These are phyloP conservation scores for Circinella minor DNA, from an alignment of 371 early-diverging fungal genomes.

Conservation along the genomic window DNA sequence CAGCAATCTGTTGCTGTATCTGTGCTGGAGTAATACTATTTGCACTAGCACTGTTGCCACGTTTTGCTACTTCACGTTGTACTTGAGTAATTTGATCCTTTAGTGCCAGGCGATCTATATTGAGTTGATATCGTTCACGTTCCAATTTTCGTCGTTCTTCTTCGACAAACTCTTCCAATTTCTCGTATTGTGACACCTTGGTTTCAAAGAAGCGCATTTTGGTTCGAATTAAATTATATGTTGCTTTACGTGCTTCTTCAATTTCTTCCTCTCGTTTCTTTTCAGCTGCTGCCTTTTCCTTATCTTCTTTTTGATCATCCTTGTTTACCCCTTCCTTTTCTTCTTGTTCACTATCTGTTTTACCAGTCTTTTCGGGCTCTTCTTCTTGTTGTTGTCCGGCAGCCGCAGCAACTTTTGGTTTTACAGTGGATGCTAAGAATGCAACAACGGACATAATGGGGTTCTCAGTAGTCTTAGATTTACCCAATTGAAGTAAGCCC, in stretches of 20 bases:
- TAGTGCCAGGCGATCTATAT: conserved; percentile 70
- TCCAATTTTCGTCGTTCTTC: conserved; percentile 83
- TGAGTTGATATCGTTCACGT: conserved; percentile 78
- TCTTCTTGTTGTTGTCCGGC: conserved; percentile 52
- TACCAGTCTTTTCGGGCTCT: neutral
- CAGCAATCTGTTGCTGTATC: conserved; percentile 43
- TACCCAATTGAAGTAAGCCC: conserved; percentile 56
- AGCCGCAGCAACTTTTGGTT: conserved; percentile 90
- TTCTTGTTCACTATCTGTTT: neutral
- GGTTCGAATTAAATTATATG: conserved; percentile 70
- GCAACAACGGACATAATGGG: conserved; percentile 96
- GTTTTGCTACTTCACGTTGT: conserved; percentile 50
- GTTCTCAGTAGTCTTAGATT: conserved; percentile 76
- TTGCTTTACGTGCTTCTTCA: conserved; percentile 23
- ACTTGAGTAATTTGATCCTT: conserved; percentile 52
- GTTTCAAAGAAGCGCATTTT: conserved; percentile 80
- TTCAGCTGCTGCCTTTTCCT: conserved; percentile 1
- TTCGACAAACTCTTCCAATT: conserved; percentile 71
- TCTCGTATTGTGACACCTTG: conserved; percentile 85
- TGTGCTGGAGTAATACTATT: conserved; percentile 50
- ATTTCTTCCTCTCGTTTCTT: conserved; percentile 19
- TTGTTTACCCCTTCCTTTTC: too few relatives aligned
- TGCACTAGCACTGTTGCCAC: conserved; percentile 27
- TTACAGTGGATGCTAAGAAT: conserved; percentile 93
- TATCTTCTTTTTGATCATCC: neutral